Evolutionary conservation across 495 filamentous ascomycete genomes (phyloP), one percentile per base, ranked within the genome.

Genomic region (Tuber calosporum): DNA sequence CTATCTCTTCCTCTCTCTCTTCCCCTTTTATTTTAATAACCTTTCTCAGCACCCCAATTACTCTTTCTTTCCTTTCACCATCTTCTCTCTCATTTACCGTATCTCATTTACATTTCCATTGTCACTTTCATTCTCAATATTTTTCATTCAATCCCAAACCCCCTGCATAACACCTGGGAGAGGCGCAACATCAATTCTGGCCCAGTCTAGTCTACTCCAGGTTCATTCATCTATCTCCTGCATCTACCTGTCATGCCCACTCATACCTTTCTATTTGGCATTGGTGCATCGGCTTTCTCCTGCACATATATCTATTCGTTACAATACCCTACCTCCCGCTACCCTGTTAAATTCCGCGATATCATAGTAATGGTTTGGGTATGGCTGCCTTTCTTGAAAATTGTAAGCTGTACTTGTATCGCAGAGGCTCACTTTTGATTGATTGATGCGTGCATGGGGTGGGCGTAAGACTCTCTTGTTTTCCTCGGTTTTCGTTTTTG

Each of bases 381-480:
- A 9, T 62, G 53, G 34, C 34, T 17, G 34, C 26, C 53, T 62
- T 62, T 62, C 53, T 6, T 34, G 53, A 26, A 62, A 62, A 62
- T 62, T 62, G 53, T 62, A 62, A 62, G 26, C 13, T 62, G 53
- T 62, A 62, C 53, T 62, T 62, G 53, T 62, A 34, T 62, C 26
- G 53, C 53, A 30, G 53, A 62, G 53, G 53, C 34, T 62, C 53
- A 5, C 53, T 62, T 62, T 62, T 34, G 53, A 62, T 62, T 62
- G 53, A 62, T 62, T 62, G 53, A 26, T 62, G 53, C 53, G 26
- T 62, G 53, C 53, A 62, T 62, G 53, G 53, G 53, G 53, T 62
- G 26, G 53, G 53, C 53, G 53, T 62, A 62, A 62, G 53, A 62
- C 0, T 30, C 6, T 34, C 2, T 62, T 62, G 39, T n/a, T 40